Percentiles rank a stretch among this genome's conserved stretches.
phyloP scores from a whole-genome alignment of 371 early-diverging fungal species.

The Syncephalastrum monosporum region DNA sequence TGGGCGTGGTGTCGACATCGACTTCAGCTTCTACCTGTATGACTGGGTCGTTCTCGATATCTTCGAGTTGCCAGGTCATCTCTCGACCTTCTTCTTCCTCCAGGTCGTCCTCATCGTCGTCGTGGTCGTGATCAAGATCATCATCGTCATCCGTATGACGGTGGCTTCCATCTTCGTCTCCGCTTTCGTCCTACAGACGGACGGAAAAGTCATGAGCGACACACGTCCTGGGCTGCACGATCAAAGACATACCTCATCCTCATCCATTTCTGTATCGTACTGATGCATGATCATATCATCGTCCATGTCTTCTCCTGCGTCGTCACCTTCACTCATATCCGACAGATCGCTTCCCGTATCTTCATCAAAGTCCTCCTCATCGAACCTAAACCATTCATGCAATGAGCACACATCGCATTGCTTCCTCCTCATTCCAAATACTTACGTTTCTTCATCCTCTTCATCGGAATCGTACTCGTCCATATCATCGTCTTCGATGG shows the following conservation, averaged over 20 bases:
- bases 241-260: conserved; percentile 31
- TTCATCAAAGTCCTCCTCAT: conserved; percentile 70
- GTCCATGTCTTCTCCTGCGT: conserved; percentile 61
- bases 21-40: conserved; percentile 37
- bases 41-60: conserved; percentile 56
- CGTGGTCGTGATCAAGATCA: conserved; percentile 47
- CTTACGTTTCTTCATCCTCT: conserved; percentile 63
- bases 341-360: conserved; percentile 73
- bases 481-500: conserved; percentile 63
- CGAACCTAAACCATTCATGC: conserved; percentile 23
- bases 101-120: conserved; percentile 53
- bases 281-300: conserved; percentile 65
- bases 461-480: conserved; percentile 58
- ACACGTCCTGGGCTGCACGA: background rate
- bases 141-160: conserved; percentile 44
- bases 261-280: conserved; percentile 54
- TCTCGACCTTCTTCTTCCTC: conserved; percentile 48
- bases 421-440: background rate
- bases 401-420: conserved; percentile 10
- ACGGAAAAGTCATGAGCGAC: background rate
- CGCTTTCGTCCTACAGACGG: conserved; percentile 31
- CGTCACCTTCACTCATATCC: conserved; percentile 63
- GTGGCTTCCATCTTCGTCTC: conserved; percentile 35
- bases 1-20: conserved; percentile 24
- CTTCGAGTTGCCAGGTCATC: conserved; percentile 53